Evolutionary conservation across 805 yeast genomes (phyloP).

Genomic region (Ogataea thermomethanolica): DNA sequence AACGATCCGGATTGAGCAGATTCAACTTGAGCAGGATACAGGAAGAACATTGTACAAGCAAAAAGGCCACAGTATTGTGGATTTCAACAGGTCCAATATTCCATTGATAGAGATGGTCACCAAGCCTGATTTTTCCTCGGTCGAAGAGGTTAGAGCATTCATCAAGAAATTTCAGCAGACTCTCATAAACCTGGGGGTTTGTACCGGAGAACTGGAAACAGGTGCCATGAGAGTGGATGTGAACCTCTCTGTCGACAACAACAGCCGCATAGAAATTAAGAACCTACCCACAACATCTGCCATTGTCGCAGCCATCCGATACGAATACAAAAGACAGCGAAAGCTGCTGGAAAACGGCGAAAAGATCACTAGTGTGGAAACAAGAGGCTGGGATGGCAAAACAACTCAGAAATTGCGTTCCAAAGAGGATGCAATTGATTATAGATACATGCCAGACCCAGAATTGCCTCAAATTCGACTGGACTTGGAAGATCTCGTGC

Average conservation of each 20-base stretch:
- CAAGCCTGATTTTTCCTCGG: constrained; percentile 71
- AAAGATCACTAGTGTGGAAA: constrained; percentile 43
- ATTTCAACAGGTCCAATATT: constrained; percentile 78
- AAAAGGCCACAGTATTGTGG: constrained; percentile 48
- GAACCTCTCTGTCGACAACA: constrained; percentile 74
- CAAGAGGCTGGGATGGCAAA: constrained; percentile 89
- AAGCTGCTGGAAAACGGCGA: constrained; percentile 37
- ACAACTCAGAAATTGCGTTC: constrained; percentile 64
- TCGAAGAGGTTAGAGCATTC: constrained; percentile 71
- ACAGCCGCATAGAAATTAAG: constrained; percentile 81
- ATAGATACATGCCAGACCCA: constrained; percentile 92
- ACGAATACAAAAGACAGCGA: constrained; percentile 72
- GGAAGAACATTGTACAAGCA: constrained; percentile 67
- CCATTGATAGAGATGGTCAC: constrained; percentile 92
- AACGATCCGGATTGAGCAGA: constrained; percentile 62
- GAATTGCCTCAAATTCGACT: constrained; percentile 67
- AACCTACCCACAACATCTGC: constrained; percentile 84
- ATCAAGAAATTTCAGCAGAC: constrained; percentile 75
- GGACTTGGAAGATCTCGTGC: constrained; percentile 38
- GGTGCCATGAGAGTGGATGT: constrained; percentile 97
- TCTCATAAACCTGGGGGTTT: constrained; percentile 64
- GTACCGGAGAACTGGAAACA: constrained; percentile 87
- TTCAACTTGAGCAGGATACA: constrained; percentile 94
- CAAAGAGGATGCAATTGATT: constrained; percentile 82
- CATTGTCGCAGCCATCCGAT: constrained; percentile 67